Percentiles rank a stretch among this genome's conserved stretches.
These are phyloP conservation scores for Backusella circina DNA, from an alignment of 192 early-diverging fungal genomes.

Conservation along the genomic window DNA sequence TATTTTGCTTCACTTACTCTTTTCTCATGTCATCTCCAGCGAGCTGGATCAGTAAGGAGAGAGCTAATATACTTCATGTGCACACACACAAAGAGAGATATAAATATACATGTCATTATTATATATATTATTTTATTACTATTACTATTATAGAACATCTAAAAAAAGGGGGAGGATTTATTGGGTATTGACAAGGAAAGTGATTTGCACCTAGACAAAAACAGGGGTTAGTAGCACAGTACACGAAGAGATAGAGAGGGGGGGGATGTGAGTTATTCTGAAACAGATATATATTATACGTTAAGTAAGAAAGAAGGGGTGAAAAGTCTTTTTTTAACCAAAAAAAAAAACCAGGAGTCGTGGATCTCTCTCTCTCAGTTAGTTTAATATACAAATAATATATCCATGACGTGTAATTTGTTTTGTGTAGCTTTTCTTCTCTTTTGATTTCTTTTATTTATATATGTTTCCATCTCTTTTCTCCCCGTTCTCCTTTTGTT, in stretches of 20 bases:
- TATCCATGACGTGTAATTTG: background rate
- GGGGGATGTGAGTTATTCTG: background rate
- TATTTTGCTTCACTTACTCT: background rate
- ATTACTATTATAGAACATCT: background rate
- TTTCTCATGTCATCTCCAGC: background rate
- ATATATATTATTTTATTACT: background rate
- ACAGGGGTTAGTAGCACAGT: background rate
- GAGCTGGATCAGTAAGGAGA: background rate
- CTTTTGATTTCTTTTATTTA: background rate
- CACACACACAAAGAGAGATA: no score
- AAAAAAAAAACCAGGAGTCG: background rate
- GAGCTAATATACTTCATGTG: background rate
- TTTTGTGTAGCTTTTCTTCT: background rate
- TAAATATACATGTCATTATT: background rate
- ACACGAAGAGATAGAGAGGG: background rate
- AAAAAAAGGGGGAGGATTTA: background rate
- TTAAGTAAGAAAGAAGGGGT: background rate
- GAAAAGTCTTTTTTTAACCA: background rate
- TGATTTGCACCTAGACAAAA: background rate
- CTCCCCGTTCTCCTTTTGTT: background rate
- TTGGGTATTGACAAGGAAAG: background rate
- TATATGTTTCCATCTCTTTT: background rate
- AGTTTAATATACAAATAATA: constrained; percentile 2
- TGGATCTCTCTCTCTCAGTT: background rate
- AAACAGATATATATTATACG: background rate